Evolutionary conservation across 352 stramenopile species (phyloP).

Genomic region (Globisporangium mamillatum): DNA sequence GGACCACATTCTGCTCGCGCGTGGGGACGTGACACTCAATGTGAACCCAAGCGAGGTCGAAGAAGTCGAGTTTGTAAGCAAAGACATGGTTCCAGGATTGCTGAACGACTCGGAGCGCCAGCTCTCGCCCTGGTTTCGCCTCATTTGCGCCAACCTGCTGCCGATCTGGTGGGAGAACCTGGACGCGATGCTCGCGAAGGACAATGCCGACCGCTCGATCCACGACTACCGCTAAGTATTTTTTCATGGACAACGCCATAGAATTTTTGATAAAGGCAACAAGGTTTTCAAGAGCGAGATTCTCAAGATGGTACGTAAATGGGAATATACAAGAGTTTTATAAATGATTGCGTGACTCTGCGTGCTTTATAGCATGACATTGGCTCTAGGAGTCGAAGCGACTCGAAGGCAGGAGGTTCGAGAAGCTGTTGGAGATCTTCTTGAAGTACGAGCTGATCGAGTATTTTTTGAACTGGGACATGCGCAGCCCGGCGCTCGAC

Average conservation of each 20-base stretch:
- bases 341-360: background rate
- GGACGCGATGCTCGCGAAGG: conserved; percentile 51
- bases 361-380: background rate
- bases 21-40: conserved; percentile 73
- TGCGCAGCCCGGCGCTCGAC: conserved; percentile 67
- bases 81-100: conserved; percentile 47
- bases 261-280: background rate
- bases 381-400: conserved; percentile 32
- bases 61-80: conserved; percentile 87
- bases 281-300: background rate
- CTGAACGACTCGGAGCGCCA: conserved; percentile 54
- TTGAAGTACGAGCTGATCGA: conserved; percentile 79
- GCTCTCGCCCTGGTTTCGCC: conserved; percentile 83
- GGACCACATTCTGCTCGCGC: conserved; percentile 96
- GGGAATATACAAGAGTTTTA: conserved; percentile 6
- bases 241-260: background rate
- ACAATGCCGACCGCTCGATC: conserved; percentile 50
- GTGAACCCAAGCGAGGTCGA: conserved; percentile 94
- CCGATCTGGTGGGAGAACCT: conserved; percentile 74
- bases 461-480: conserved; percentile 84
- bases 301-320: background rate
- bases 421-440: conserved; percentile 56
- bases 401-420: conserved; percentile 40
- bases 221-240: conserved; percentile 49
- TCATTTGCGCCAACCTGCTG: conserved; percentile 70